Evolutionary conservation across 2,329 filamentous ascomycete genomes (phyloP).

Genomic region (Ophiostoma sp.): DNA sequence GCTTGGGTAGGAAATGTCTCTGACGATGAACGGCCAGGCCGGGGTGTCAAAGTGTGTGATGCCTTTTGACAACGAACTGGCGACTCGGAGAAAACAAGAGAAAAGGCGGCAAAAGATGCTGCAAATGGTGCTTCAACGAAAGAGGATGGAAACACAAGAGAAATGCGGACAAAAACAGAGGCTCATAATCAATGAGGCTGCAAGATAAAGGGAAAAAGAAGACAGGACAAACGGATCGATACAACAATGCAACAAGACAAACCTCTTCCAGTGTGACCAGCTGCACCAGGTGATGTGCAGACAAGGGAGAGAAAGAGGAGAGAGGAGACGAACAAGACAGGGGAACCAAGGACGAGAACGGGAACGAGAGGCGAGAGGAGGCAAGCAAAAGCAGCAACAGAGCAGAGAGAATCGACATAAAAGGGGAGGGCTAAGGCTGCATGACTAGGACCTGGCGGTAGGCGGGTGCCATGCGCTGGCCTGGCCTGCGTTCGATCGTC

Average conservation of each 20-base stretch:
- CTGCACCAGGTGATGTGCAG: not conserved
- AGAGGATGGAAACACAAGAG: constrained; percentile 2
- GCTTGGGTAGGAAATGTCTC: not conserved
- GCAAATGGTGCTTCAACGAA: not conserved
- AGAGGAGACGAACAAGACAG: not conserved
- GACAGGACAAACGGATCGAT: not conserved
- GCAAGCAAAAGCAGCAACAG: not conserved
- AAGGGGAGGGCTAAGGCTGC: not conserved
- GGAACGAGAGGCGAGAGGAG: not conserved
- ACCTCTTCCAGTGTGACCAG: not conserved
- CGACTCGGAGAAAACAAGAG: constrained; percentile 9
- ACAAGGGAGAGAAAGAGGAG: not conserved
- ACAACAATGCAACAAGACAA: not conserved
- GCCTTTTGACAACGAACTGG: not conserved
- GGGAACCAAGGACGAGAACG: not conserved
- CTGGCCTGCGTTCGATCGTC: not conserved
- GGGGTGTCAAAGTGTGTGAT: too few species aligned
- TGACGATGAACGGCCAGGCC: constrained; percentile 8
- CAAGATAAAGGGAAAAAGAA: not conserved
- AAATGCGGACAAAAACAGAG: not conserved
- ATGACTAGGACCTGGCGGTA: constrained; percentile 11
- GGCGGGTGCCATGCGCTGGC: not conserved
- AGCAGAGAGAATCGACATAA: not conserved
- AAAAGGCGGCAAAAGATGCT: not conserved
- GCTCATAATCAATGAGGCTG: not conserved